Evolutionary conservation across 805 yeast species (phyloP).

Genomic region (Diddensiella caesifluorescens): DNA sequence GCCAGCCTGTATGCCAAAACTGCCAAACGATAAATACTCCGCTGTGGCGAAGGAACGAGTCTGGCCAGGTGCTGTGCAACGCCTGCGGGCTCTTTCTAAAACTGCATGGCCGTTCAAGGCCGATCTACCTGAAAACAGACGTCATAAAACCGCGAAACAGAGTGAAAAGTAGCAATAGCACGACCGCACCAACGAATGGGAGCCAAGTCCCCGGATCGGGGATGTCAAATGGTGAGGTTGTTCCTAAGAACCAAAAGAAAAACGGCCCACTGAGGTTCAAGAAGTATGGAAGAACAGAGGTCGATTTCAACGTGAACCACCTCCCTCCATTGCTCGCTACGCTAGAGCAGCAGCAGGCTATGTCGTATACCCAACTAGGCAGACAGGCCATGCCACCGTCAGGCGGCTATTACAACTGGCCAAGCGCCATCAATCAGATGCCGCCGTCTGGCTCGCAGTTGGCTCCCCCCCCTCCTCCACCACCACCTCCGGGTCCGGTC

Average conservation of each 20-base stretch:
- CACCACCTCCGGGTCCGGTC: background rate
- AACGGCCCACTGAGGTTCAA: background rate
- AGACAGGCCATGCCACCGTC: background rate
- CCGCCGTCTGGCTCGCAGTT: background rate
- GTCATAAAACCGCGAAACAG: conserved; percentile 88
- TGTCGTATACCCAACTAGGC: background rate
- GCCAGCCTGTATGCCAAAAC: conserved; percentile 59
- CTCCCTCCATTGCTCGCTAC: conserved; percentile 1
- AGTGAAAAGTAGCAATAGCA: conserved; percentile 32
- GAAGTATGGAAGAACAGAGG: background rate
- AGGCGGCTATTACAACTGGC: background rate
- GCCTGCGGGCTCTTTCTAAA: conserved; percentile 90
- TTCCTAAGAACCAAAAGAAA: background rate
- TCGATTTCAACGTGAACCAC: background rate
- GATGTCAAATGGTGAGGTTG: background rate
- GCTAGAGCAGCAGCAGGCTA: background rate
- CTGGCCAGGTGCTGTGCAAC: conserved; percentile 85
- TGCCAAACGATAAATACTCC: conserved; percentile 93
- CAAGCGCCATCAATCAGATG: background rate
- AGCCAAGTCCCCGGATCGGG: background rate
- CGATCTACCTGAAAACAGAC: conserved; percentile 85
- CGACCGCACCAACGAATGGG: background rate
- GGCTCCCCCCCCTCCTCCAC: conserved; percentile 4
- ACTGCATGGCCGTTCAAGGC: conserved; percentile 88
- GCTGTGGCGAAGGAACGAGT: conserved; percentile 90